These are phyloP conservation scores for Polytrichum formosum DNA, from an alignment of 225 moss, liverwort and hornwort species.

Conservation along the genomic window DNA sequence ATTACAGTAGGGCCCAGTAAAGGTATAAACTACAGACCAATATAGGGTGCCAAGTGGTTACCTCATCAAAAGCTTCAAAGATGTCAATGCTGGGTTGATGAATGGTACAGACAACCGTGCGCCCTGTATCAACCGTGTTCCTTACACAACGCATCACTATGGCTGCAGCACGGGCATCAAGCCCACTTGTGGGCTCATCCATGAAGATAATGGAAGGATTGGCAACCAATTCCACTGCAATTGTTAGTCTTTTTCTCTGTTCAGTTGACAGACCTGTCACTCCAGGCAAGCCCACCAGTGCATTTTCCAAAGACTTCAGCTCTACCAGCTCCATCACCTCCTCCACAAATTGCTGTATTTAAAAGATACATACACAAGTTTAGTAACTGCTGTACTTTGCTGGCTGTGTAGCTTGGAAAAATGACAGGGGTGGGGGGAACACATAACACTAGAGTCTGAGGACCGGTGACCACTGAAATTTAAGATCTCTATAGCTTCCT, in stretches of 20 bases:
- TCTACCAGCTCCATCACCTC: conserved; percentile 96
- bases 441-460: too few species aligned
- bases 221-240: conserved; percentile 73
- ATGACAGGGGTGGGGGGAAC: too few species aligned
- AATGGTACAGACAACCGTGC: conserved; percentile 92
- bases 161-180: conserved; percentile 97
- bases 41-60: conserved; percentile 4
- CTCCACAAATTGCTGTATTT: conserved; percentile 69
- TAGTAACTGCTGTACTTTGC: too few species aligned
- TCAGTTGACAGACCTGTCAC: conserved; percentile 81
- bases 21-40: too few species aligned
- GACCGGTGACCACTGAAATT: too few species aligned
- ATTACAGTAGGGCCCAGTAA: too few species aligned
- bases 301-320: conserved; percentile 58
- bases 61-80: conserved; percentile 94
- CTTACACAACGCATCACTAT: conserved; percentile 91
- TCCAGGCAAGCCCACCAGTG: conserved; percentile 83
- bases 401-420: too few species aligned
- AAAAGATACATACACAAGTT: background rate
- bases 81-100: conserved; percentile 98
- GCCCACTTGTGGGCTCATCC: conserved; percentile 95
- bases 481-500: too few species aligned
- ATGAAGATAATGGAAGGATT: conserved; percentile 90
- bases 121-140: conserved; percentile 82
- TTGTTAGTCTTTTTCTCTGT: conserved; percentile 73